Evolutionary conservation across 805 yeast genomes (phyloP), one percentile per base, ranked within the genome.

Genomic region (Jamesozyma rosinii): DNA sequence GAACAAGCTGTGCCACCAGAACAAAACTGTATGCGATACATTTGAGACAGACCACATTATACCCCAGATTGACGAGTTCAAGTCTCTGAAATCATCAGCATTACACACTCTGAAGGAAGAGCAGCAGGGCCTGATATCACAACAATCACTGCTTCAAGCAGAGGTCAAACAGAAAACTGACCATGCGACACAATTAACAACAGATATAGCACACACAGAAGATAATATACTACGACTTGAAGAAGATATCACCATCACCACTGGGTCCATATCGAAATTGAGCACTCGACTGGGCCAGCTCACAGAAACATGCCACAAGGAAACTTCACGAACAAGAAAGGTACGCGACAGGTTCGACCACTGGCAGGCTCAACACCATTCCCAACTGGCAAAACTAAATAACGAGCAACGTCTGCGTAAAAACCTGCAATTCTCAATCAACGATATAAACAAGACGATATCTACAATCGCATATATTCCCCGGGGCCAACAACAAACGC

Each of bases 341-440:
- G n/a, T n/a, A n/a, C n/a, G n/a, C n/a, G n/a, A n/a, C n/a, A n/a
- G n/a, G n/a, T n/a, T n/a, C n/a, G n/a, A n/a, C n/a, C n/a, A n/a
- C n/a, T n/a, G n/a, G n/a, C n/a, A n/a, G n/a, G n/a, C n/a, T n/a
- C n/a, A n/a, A n/a, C n/a, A n/a, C n/a, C n/a, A n/a, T n/a, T n/a
- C n/a, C n/a, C 48, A 64, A 9, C 43, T 45, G 9, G 52, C 45
- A 1, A 71, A 69, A 48, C 47, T 66, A 30, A 56, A 59, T 13
- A 61, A 59, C 24, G 73, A 72, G 48, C 62, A 61, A 26, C 53
- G 50, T 4, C 62, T 70, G 27, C 61, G 71, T 41, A 63, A 71
- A 45, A 60, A 66, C 8, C 54, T 76, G 34, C 79, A 76, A 51
- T 72, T 74, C 48, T 65, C 75, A 1, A 75, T 76, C 19, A 65